phyloP scores from a whole-genome alignment of 2,329 filamentous ascomycete genomes.

The Acrocalymma vagum region DNA sequence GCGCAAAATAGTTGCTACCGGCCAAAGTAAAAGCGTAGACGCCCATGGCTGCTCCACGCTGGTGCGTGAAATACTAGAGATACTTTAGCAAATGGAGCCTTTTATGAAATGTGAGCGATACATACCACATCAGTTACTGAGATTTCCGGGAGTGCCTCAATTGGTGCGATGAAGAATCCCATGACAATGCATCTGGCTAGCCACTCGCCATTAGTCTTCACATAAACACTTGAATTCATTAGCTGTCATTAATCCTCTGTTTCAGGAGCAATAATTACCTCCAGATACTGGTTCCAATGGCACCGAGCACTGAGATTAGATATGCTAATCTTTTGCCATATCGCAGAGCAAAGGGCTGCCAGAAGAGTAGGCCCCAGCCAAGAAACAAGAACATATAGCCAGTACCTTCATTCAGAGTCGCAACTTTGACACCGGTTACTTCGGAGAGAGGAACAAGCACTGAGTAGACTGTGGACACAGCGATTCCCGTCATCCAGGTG shows the following conservation, averaged over 20 bases:
- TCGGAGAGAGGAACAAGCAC: conserved; percentile 58
- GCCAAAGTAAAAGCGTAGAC: conserved; percentile 42
- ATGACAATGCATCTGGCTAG: conserved; percentile 57
- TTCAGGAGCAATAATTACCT: conserved; percentile 25
- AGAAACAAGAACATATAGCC: conserved; percentile 63
- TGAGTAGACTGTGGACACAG: conserved; percentile 59
- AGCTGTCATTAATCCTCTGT: not conserved
- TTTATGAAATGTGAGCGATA: no score
- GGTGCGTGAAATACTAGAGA: conserved; percentile 46
- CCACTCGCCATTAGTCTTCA: conserved; percentile 56
- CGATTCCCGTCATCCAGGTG: conserved; percentile 59
- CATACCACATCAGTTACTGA: conserved; percentile 55
- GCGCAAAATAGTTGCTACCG: conserved; percentile 48
- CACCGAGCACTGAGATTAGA: conserved; percentile 52
- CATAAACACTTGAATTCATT: conserved; percentile 50
- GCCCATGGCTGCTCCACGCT: conserved; percentile 41
- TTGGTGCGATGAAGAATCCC: conserved; percentile 58
- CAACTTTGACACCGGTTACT: conserved; percentile 56
- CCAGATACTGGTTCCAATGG: conserved; percentile 54
- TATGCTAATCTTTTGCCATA: conserved; percentile 62
- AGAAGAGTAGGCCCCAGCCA: conserved; percentile 61
- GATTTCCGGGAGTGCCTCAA: conserved; percentile 60
- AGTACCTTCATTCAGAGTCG: conserved; percentile 58
- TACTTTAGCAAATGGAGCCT: no score
- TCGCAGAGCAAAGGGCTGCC: conserved; percentile 62